These are phyloP conservation scores for Holtermanniella nyarrowii DNA, from an alignment of 768 basidiomycete species.

Conservation along the genomic window DNA sequence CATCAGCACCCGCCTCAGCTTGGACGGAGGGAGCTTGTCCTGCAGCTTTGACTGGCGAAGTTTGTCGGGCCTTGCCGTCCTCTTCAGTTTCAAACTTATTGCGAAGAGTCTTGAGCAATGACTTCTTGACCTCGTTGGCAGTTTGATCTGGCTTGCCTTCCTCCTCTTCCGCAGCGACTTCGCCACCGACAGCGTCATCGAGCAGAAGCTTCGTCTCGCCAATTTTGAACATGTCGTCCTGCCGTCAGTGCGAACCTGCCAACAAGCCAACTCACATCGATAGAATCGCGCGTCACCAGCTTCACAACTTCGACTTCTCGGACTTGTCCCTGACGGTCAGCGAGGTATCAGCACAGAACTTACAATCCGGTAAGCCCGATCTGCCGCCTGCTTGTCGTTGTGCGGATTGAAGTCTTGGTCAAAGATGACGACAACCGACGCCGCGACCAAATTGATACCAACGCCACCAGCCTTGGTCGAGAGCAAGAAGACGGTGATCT, in stretches of 20 bases:
- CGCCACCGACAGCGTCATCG: constrained; percentile 88
- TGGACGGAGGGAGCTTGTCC: too few species aligned
- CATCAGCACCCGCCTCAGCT: too few species aligned
- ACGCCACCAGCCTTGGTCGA: constrained; percentile 71
- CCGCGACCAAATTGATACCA: constrained; percentile 82
- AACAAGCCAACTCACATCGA: constrained; percentile 48
- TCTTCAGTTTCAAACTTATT: constrained; percentile 62
- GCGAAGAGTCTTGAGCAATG: constrained; percentile 71
- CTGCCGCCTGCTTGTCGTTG: constrained; percentile 95
- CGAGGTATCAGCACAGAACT: constrained; percentile 3
- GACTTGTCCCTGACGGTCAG: constrained; percentile 30
- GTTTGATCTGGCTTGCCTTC: constrained; percentile 51
- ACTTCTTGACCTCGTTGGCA: constrained; percentile 74
- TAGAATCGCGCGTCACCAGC: constrained; percentile 78
- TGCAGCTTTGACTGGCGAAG: too few species aligned
- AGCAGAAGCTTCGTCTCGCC: constrained; percentile 83
- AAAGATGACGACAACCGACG: constrained; percentile 85
- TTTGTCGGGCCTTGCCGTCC: constrained; percentile 36
- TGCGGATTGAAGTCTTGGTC: constrained; percentile 92
- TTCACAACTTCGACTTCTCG: constrained; percentile 90
- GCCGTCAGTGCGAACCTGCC: constrained; percentile 8
- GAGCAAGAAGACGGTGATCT: constrained; percentile 77
- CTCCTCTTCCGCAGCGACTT: constrained; percentile 49
- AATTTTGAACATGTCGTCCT: constrained; percentile 83
- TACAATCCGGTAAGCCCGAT: constrained; percentile 89